Evolutionary conservation across 2,329 filamentous ascomycete genomes (phyloP).

Genomic region (Laburnicola sp.): DNA sequence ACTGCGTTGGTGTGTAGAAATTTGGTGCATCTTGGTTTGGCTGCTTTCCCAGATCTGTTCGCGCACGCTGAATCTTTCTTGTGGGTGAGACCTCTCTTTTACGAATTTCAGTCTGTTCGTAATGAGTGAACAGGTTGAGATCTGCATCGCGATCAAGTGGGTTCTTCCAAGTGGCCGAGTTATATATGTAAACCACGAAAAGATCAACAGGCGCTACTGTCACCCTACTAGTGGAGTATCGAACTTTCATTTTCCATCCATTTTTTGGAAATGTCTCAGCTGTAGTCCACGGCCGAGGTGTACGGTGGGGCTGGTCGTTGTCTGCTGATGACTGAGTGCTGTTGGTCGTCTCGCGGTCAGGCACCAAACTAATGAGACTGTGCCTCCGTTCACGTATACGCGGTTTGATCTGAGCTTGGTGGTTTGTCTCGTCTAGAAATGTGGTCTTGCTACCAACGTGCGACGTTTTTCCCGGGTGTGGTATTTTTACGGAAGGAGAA

Average conservation of each 20-base stretch:
- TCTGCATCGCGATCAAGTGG: conserved; percentile 6
- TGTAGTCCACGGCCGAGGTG: conserved; percentile 1
- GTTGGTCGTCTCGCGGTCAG: neutral
- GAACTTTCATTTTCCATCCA: conserved; percentile 8
- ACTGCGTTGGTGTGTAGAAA: neutral
- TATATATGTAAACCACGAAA: conserved; percentile 4
- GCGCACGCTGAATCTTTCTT: conserved; percentile 3
- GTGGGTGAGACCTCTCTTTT: neutral
- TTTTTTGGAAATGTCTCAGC: neutral
- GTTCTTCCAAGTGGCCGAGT: neutral
- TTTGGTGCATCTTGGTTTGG: neutral
- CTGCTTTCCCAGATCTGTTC: conserved; percentile 8
- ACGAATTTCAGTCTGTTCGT: neutral
- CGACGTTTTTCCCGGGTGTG: neutral
- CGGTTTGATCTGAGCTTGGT: neutral
- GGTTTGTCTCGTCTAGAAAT: neutral
- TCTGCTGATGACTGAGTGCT: neutral
- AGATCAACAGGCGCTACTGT: conserved; percentile 1
- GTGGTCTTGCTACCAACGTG: neutral
- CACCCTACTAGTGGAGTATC: neutral
- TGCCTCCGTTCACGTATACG: conserved; percentile 1
- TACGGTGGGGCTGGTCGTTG: neutral
- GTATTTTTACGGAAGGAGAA: neutral
- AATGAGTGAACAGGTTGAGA: conserved; percentile 6
- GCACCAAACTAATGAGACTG: neutral